Conservation (phyloP, 495 filamentous ascomycete species). For the Melanomma pulvis-pyrius region DNA sequence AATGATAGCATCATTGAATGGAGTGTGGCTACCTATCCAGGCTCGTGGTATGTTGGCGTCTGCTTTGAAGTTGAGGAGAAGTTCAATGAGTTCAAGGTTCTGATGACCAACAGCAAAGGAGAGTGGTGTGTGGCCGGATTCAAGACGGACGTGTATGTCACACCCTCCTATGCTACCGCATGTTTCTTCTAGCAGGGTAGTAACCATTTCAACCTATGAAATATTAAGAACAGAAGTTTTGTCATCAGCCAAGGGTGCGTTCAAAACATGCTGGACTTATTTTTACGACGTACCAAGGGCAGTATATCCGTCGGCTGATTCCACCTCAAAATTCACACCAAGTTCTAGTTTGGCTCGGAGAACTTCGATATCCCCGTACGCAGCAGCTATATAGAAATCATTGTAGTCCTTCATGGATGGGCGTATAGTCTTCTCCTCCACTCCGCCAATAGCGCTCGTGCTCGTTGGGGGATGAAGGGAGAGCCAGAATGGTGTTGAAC, state of each 20-base stretch:
- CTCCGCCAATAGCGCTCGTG: slow-evolving; percentile 2
- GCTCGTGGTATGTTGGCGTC: slow-evolving; percentile 3
- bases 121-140: slow-evolving; percentile 20
- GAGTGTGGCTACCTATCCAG: neutral
- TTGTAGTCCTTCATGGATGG: slow-evolving; percentile 10
- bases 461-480: neutral
- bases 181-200: neutral
- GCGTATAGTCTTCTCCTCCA: neutral
- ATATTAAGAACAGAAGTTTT: neutral
- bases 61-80: slow-evolving; percentile 8
- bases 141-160: slow-evolving; percentile 15
- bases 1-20: slow-evolving; percentile 22
- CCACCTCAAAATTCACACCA: slow-evolving; percentile 16
- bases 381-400: slow-evolving; percentile 11
- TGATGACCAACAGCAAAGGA: slow-evolving; percentile 15
- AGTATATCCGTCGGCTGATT: slow-evolving; percentile 14
- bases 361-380: slow-evolving; percentile 9
- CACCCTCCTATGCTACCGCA: neutral
- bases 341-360: slow-evolving; percentile 7
- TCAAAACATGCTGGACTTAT: no score
- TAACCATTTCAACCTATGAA: neutral
- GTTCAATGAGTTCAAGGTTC: slow-evolving; percentile 11
- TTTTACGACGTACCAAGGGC: slow-evolving; percentile 9
- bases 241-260: no score
- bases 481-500: no score